These are phyloP conservation scores for Biscutella laevigata DNA, from an alignment of 441 rosid species.

Conservation along the genomic window DNA sequence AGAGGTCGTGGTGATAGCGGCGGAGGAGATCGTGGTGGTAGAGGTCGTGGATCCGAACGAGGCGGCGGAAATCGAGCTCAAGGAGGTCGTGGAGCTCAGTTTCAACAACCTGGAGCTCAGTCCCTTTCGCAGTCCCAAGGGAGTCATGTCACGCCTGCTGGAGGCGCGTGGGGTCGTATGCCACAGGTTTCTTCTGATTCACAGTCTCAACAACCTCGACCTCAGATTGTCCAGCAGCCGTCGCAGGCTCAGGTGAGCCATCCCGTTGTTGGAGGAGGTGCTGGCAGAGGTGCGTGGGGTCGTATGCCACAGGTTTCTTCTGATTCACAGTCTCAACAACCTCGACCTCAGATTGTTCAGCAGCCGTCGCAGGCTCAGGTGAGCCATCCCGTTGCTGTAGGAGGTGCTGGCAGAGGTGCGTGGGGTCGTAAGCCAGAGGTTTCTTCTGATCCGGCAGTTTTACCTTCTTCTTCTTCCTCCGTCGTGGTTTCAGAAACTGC, in stretches of 20 bases:
- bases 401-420: not conserved
- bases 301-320: conserved; percentile 1
- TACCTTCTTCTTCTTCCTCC: conserved; percentile 19
- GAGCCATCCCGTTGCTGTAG: not conserved
- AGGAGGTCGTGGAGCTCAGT: no score
- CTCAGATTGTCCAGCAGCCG: not conserved
- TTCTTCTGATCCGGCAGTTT: not conserved
- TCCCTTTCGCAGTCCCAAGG: no score
- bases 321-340: conserved; percentile 11
- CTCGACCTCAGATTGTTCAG: not conserved
- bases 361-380: not conserved
- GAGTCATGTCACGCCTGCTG: no score
- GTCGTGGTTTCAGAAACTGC: conserved; percentile 6
- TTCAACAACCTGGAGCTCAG: no score
- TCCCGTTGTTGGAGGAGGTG: not conserved
- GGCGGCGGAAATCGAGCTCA: no score
- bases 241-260: not conserved
- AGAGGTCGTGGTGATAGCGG: no score
- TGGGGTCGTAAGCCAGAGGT: conserved; percentile 17
- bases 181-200: no score
- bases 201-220: conserved; percentile 8
- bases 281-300: conserved; percentile 16
- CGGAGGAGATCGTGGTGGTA: no score
- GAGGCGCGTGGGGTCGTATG: no score
- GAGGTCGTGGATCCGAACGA: no score